Conservation (phyloP, 2,329 filamentous ascomycete species). For the Sporothrix mexicana region DNA sequence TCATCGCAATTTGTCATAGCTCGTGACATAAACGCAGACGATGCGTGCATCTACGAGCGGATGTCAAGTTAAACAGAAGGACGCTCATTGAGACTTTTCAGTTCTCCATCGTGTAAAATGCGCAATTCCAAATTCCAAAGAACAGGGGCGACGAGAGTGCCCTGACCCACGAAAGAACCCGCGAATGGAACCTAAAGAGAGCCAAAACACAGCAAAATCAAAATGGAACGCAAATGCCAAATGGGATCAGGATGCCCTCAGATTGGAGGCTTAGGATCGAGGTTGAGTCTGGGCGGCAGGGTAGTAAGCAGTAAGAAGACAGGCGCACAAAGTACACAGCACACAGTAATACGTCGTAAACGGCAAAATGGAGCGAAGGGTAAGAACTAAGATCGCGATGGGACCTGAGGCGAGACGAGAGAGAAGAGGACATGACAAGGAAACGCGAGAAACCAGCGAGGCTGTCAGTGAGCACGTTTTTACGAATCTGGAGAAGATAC, state of each 20-base stretch:
- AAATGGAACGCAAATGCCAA: too few species aligned
- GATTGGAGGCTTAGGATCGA: too few species aligned
- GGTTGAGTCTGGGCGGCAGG: neutral
- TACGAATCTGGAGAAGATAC: neutral
- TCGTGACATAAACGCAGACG: too few species aligned
- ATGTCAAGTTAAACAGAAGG: too few species aligned
- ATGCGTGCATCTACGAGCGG: neutral
- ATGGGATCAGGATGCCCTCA: too few species aligned
- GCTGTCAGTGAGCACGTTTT: neutral
- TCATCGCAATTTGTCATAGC: too few species aligned
- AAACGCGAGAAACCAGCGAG: constrained; percentile 17
- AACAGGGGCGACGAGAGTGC: neutral
- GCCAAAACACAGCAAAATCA: neutral
- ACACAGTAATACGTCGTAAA: too few species aligned
- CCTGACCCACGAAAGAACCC: neutral
- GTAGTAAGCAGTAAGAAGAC: neutral
- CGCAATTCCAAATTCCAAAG: constrained; percentile 16
- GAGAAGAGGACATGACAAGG: too few species aligned
- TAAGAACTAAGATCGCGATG: neutral
- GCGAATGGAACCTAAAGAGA: neutral
- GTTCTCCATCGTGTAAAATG: neutral
- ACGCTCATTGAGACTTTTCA: neutral
- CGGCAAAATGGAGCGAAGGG: neutral
- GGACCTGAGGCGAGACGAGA: neutral
- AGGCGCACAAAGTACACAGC: too few species aligned